Evolutionary conservation across 768 basidiomycete species (phyloP).

Genomic region (Kwoniella heveanensis): DNA sequence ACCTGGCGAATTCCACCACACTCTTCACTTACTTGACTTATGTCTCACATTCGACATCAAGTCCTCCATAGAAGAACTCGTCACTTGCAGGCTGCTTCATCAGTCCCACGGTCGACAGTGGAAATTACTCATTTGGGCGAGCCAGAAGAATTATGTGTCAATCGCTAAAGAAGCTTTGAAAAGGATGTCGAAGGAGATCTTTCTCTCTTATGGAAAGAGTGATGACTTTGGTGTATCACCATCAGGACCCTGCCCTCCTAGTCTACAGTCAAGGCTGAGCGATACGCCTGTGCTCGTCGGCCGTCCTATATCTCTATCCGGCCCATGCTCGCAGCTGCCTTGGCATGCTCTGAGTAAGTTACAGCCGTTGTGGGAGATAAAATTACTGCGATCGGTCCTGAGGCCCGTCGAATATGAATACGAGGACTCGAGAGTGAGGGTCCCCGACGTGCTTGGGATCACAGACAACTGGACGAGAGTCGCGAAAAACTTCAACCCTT

Average conservation of each 20-base stretch:
- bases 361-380: neutral
- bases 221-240: too few species aligned
- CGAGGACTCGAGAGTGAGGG: neutral
- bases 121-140: neutral
- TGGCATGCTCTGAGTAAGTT: neutral
- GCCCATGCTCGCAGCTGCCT: neutral
- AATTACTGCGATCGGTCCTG: neutral
- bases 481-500: neutral
- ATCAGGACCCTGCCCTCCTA: too few species aligned
- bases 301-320: too few species aligned
- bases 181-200: neutral
- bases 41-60: conserved; percentile 11
- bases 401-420: neutral
- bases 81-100: neutral
- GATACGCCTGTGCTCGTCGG: too few species aligned
- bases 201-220: neutral
- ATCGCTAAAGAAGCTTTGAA: conserved; percentile 2
- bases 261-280: too few species aligned
- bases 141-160: neutral
- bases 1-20: neutral
- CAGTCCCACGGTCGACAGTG: neutral
- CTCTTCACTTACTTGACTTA: conserved; percentile 6
- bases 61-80: neutral
- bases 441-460: neutral
- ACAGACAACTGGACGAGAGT: neutral